Conservation (phyloP, 2,329 filamentous ascomycete genomes). For the Aspergillus oerlinghausenensis region DNA sequence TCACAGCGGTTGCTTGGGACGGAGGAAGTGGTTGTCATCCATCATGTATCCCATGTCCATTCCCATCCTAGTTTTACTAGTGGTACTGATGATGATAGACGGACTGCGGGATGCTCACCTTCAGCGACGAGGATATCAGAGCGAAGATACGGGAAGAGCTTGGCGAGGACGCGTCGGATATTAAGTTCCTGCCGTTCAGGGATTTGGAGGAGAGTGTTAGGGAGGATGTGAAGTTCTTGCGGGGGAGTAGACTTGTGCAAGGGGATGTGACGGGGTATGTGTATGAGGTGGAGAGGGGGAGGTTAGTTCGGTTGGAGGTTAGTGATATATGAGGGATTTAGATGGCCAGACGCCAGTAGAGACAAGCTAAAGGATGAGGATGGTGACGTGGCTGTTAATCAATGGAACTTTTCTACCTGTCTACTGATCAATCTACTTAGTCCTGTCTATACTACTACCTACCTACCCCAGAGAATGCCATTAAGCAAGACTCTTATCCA, state of each 20-base stretch:
- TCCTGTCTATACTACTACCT: neutral
- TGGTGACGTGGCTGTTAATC: neutral
- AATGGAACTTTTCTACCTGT: neutral
- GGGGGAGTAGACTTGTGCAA: constrained; percentile 54
- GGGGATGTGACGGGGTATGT: constrained; percentile 68
- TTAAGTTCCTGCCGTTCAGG: constrained; percentile 62
- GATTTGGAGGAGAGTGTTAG: constrained; percentile 61
- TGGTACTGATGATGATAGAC: constrained; percentile 34
- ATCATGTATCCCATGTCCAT: constrained; percentile 18
- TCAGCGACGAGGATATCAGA: constrained; percentile 59
- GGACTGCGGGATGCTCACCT: constrained; percentile 66
- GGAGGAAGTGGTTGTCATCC: constrained; percentile 65
- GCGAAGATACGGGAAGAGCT: constrained; percentile 55
- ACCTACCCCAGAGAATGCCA: neutral
- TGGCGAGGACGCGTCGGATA: constrained; percentile 42
- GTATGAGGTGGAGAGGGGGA: constrained; percentile 73
- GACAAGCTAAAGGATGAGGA: too few species aligned
- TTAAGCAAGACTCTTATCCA: too few species aligned
- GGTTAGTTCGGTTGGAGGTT: constrained; percentile 43
- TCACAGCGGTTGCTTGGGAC: constrained; percentile 76
- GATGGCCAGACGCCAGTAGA: neutral
- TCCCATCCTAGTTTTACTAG: neutral
- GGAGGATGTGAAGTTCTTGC: constrained; percentile 63
- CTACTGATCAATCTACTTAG: neutral
- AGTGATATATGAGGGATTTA: neutral